Evolutionary conservation across 495 filamentous ascomycete species (phyloP), one percentile per base, ranked within the genome.

Genomic region (Thermochaetoides thermophila): DNA sequence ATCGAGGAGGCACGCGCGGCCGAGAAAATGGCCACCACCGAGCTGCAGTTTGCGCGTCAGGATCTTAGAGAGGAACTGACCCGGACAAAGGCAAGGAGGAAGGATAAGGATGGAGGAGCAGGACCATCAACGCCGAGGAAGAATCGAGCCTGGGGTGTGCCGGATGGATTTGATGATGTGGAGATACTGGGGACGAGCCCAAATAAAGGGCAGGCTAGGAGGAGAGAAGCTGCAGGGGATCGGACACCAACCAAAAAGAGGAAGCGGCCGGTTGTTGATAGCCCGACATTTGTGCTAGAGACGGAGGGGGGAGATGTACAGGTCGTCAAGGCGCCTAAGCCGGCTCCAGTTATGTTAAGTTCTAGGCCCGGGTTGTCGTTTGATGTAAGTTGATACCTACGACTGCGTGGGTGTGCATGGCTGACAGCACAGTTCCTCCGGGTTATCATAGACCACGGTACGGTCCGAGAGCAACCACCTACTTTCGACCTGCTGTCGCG

Each of bases 131-230:
- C 68, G 2, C 66, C 68, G 2, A 62, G 57, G 40, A 72, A 67
- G 50, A 47, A 49, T 5, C 65, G 60, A 35, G 40, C 48, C 0
- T 60, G 56, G 55, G 51, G 56, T 0, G 46, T 64, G 16, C 50
- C 59, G 9, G 68, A 73, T 39, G 68, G 68, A 0, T 73, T 73
- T 32, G 64, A 71, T 29, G 64, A 66, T 26, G 52, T 66, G 14
- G 68, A 72, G 44, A 53, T 68, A 20, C 38, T 55, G 8, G 40
- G n/a, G n/a, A n/a, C 35, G 6, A 68, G 63, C 26, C 63, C 62
- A 0, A 59, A 49, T 36, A 62, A 63, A 36, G 38, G 42, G 3
- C 50, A 48, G 16, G 52, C 50, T 2, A 44, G 55, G 24, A 48
- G 55, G 30, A 37, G 46, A 14, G 58, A 50, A 30, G 54, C 54